These are phyloP conservation scores for Colletotrichum brevisporum DNA, from an alignment of 2,329 filamentous ascomycete species.

Conservation along the genomic window DNA sequence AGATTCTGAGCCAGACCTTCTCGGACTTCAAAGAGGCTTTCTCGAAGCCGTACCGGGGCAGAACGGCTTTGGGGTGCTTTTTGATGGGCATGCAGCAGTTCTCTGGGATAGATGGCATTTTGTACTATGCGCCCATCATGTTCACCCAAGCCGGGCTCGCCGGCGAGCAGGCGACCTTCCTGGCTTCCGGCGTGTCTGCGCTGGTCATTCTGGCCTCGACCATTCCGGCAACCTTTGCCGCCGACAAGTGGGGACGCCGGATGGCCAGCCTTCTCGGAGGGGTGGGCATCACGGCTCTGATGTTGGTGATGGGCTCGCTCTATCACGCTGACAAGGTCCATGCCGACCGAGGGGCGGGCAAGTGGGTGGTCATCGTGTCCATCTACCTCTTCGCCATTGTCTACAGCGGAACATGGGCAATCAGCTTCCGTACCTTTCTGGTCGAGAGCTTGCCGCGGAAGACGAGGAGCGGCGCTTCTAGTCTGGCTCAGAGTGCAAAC, in stretches of 20 bases:
- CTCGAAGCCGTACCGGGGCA: conserved; percentile 53
- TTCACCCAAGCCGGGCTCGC: conserved; percentile 72
- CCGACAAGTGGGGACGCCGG: conserved; percentile 70
- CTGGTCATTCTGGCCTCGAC: conserved; percentile 69
- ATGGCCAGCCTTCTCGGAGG: conserved; percentile 68
- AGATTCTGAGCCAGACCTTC: conserved; percentile 47
- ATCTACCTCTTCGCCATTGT: conserved; percentile 65
- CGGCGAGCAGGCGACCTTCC: conserved; percentile 65
- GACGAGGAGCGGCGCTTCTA: conserved; percentile 68
- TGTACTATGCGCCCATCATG: conserved; percentile 73
- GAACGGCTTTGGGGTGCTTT: conserved; percentile 68
- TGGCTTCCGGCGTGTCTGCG: conserved; percentile 72
- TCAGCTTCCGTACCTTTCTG: conserved; percentile 64
- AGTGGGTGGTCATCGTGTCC: conserved; percentile 65
- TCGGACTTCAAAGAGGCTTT: conserved; percentile 46
- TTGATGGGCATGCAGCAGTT: conserved; percentile 73
- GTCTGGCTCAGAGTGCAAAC: conserved; percentile 67
- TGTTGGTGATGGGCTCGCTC: conserved; percentile 67
- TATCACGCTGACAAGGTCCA: conserved; percentile 61
- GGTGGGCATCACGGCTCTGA: conserved; percentile 62
- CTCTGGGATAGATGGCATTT: conserved; percentile 72
- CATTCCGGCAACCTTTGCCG: conserved; percentile 67
- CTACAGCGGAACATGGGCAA: conserved; percentile 65
- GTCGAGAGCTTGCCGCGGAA: conserved; percentile 69
- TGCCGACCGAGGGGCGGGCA: conserved; percentile 52